Evolutionary conservation across 257 asterid genomes (phyloP).

Genomic region (Plectranthus barbatus): DNA sequence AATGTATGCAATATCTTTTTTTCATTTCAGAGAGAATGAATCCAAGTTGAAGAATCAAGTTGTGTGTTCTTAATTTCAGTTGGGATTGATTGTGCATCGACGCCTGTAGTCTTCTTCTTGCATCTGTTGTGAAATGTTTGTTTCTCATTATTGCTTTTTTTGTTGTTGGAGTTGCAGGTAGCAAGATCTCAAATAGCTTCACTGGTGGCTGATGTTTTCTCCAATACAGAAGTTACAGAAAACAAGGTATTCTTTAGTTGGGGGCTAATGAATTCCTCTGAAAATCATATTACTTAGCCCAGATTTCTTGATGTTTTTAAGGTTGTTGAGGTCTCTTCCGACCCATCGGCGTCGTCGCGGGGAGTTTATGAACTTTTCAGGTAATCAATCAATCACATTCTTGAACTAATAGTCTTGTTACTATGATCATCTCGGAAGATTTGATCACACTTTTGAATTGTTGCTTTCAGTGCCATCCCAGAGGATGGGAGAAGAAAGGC

Average conservation of each 20-base stretch:
- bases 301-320: conserved; percentile 17
- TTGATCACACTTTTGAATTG: neutral
- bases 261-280: neutral
- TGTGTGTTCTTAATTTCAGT: neutral
- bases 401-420: neutral
- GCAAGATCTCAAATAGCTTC: conserved; percentile 72
- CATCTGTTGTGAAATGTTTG: too few relatives aligned
- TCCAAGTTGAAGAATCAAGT: conserved; percentile 4
- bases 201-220: conserved; percentile 78
- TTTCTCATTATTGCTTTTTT: neutral
- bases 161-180: conserved; percentile 38
- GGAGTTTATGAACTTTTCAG: conserved; percentile 57
- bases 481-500: conserved; percentile 85
- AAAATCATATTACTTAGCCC: neutral
- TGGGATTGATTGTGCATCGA: neutral
- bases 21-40: conserved; percentile 12
- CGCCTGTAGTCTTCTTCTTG: neutral
- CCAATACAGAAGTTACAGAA: conserved; percentile 73
- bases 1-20: conserved; percentile 72
- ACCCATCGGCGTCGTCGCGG: conserved; percentile 70
- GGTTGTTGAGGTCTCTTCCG: conserved; percentile 81
- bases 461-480: conserved; percentile 54
- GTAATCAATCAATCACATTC: conserved; percentile 32
- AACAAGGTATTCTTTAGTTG: conserved; percentile 50
- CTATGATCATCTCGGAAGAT: neutral